Evolutionary conservation across 768 basidiomycete genomes (phyloP).

Genomic region (Boletus rubescentipes): DNA sequence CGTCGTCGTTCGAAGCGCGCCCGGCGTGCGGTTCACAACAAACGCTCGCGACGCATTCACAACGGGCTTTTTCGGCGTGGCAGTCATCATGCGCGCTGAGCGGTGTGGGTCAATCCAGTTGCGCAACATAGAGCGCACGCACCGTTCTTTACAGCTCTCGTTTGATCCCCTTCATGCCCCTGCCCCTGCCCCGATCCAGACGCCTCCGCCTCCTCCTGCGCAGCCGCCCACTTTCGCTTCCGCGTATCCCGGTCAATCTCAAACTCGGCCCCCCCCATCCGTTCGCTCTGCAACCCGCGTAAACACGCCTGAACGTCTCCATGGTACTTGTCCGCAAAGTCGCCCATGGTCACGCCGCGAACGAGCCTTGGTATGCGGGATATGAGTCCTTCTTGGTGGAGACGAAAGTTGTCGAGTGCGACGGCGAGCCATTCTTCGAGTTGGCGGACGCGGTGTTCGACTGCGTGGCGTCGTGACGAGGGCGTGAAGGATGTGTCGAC

Average conservation of each 20-base stretch:
- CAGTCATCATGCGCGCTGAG: conserved; percentile 44
- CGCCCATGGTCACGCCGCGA: conserved; percentile 48
- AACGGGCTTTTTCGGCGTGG: conserved; percentile 53
- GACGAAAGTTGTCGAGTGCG: conserved; percentile 69
- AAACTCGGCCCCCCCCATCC: conserved; percentile 48
- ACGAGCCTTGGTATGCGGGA: conserved; percentile 54
- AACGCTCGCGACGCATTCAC: conserved; percentile 37
- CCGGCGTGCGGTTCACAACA: conserved; percentile 43
- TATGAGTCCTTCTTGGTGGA: conserved; percentile 74
- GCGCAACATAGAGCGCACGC: neutral
- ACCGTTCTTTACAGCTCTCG: conserved; percentile 62
- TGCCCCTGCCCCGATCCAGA: conserved; percentile 31
- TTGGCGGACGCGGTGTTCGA: too few species aligned
- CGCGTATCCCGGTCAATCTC: conserved; percentile 65
- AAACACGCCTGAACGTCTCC: conserved; percentile 73
- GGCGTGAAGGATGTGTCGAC: neutral
- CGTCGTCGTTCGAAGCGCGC: conserved; percentile 30
- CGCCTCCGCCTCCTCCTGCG: conserved; percentile 51
- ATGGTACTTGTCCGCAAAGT: conserved; percentile 76
- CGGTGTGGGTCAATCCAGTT: neutral
- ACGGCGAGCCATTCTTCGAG: too few species aligned
- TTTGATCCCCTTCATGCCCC: conserved; percentile 14
- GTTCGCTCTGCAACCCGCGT: conserved; percentile 45
- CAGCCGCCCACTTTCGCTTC: conserved; percentile 76
- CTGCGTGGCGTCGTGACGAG: too few species aligned